Evolutionary conservation across 768 basidiomycete genomes (phyloP).

Genomic region (Hygrocybe punicea): DNA sequence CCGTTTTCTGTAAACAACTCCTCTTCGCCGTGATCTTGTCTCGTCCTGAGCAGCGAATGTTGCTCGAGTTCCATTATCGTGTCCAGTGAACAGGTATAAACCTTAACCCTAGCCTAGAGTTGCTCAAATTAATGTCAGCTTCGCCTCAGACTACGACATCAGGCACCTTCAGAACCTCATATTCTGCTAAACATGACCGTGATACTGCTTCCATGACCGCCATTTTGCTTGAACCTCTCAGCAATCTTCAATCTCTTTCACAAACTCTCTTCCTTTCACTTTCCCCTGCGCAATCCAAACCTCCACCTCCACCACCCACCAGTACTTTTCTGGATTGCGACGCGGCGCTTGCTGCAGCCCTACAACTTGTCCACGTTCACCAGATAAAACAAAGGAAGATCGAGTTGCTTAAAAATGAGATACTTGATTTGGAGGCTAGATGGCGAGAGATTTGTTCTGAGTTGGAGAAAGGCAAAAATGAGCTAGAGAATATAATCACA

Average conservation of each 20-base stretch:
- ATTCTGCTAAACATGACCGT: no score
- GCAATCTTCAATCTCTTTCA: constrained; percentile 59
- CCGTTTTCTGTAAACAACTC: constrained; percentile 49
- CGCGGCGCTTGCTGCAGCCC: constrained; percentile 57
- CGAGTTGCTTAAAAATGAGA: constrained; percentile 66
- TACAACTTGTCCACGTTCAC: constrained; percentile 64
- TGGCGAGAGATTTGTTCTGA: constrained; percentile 69
- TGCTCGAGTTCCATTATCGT: neutral
- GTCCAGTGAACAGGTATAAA: neutral
- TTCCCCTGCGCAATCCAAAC: constrained; percentile 61
- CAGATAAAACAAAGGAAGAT: constrained; percentile 75
- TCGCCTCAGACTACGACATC: no score
- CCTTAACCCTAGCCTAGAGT: neutral
- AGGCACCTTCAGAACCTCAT: no score
- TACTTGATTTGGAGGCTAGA: constrained; percentile 59
- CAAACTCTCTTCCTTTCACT: constrained; percentile 70
- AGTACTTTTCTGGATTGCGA: constrained; percentile 62
- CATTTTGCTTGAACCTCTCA: constrained; percentile 58
- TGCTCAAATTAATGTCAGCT: neutral
- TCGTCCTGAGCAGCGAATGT: constrained; percentile 13
- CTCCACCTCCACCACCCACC: constrained; percentile 58
- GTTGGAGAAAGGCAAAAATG: constrained; percentile 62
- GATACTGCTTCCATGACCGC: constrained; percentile 47
- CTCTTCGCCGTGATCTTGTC: constrained; percentile 28
- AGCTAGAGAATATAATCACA: constrained; percentile 64